A percentile compares a stretch with the other conserved stretches of the same genome.
phyloP scores from a whole-genome alignment of 495 filamentous ascomycete species.

The Oidiodendron maius region DNA sequence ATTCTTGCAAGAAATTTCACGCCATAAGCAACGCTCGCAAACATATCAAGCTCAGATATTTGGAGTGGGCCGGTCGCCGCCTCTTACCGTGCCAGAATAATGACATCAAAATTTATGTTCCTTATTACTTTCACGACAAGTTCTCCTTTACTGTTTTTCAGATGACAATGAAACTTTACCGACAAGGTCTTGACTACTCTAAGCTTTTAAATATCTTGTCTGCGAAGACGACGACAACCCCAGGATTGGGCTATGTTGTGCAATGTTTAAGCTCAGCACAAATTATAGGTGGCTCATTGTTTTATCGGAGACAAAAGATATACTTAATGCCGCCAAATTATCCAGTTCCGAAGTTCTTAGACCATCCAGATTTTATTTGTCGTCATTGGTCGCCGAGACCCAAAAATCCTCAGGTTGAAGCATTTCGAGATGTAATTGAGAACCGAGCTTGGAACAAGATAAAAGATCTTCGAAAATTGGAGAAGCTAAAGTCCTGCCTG shows the following conservation, averaged over 20 bases:
- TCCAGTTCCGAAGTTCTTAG: too few relatives aligned
- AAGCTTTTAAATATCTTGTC: slow-evolving; percentile 3
- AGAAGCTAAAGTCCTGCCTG: slow-evolving; percentile 6
- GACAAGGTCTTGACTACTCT: slow-evolving; percentile 5
- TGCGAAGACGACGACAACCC: too few relatives aligned
- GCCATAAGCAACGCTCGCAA: slow-evolving; percentile 7
- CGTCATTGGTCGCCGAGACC: too few relatives aligned
- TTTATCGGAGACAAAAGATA: slow-evolving; percentile 1
- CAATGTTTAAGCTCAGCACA: neutral
- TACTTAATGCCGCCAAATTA: neutral
- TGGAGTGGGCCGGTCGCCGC: too few relatives aligned
- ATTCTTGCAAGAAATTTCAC: slow-evolving; percentile 10
- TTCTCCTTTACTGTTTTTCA: slow-evolving; percentile 5
- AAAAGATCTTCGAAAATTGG: neutral
- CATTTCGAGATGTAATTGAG: too few relatives aligned
- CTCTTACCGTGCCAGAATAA: too few relatives aligned
- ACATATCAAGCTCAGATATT: too few relatives aligned
- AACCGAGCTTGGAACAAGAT: neutral
- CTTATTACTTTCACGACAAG: neutral
- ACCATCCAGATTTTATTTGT: too few relatives aligned
- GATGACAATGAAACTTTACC: slow-evolving; percentile 11
- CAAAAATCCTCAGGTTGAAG: too few relatives aligned
- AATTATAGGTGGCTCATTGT: neutral
- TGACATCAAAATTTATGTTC: too few relatives aligned
- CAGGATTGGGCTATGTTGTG: neutral